Evolutionary conservation across 2,329 filamentous ascomycete species (phyloP), one percentile per base, ranked within the genome.

Genomic region (Chaetomium olivaceum): DNA sequence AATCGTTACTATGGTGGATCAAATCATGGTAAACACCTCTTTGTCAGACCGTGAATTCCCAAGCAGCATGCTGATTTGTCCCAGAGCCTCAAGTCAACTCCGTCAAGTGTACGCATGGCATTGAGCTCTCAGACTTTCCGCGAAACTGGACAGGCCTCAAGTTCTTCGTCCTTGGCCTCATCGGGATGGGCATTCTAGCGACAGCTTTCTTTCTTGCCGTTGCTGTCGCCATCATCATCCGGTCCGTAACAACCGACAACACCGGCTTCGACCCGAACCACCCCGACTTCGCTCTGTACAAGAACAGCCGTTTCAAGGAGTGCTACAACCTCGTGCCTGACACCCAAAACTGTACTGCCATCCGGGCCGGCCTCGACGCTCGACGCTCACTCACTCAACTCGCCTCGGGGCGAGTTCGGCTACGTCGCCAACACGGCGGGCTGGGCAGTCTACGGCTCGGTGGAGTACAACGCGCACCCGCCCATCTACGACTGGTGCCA

Each of bases 281-380:
- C 29, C 52, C 52, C 7, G 52, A 56, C 27, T 56, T 56, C 16
- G 27, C 27, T 8, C 52, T 56, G 27, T 56, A 56, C 52, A 56
- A 56, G 31, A 56, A 56, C 52, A 56, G 19, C 52, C 52, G 52
- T 12, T 56, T 56, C 29, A 33, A 56, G 14, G 52, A 31, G 23
- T 56, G 52, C 52, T 56, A 31, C 29, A 56, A 21, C 52, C 7
- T 31, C 4, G 23, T 19, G 3, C 50, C 50, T 5, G 50, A 52
- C 23, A 14, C 50, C 1, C 52, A 56, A 9, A 56, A 56, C 50
- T 56, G 52, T 29, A 21, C 52, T 8, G 23, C n/a, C 29, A 56
- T 56, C 52, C 52, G 27, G 19, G 27, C 52, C 16, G 31, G 31
- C 7, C 52, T 56, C 27, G n/a, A 21, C 23, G 14, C 21, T n/a